phyloP scores from a whole-genome alignment of 73 alveolate species.

The Paramecium octaurelia region DNA sequence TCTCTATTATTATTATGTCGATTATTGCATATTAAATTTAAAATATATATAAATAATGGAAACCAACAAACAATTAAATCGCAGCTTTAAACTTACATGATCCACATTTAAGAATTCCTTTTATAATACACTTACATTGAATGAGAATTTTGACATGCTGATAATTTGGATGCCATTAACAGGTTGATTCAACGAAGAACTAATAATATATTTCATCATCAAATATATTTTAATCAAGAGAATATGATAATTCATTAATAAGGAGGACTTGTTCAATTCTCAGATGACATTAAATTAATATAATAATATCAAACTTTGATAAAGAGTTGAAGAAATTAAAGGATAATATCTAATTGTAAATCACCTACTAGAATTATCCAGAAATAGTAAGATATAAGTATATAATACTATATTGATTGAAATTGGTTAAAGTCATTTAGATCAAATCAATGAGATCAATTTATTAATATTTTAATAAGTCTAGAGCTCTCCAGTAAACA shows the following conservation, averaged over 20 bases:
- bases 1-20: background rate
- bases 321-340: background rate
- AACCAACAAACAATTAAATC: background rate
- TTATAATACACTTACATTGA: background rate
- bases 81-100: background rate
- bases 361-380: background rate
- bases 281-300: background rate
- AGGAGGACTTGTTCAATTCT: background rate
- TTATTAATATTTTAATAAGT: background rate
- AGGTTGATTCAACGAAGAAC: background rate
- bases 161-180: background rate
- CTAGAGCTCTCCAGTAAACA: background rate
- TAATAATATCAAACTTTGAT: background rate
- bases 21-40: background rate
- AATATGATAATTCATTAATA: background rate
- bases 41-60: background rate
- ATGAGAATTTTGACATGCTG: background rate
- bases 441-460: background rate
- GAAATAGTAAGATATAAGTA: background rate
- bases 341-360: background rate
- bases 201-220: background rate
- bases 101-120: background rate
- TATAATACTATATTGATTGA: background rate
- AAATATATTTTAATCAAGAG: background rate
- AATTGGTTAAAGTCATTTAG: background rate